phyloP scores from a whole-genome alignment of 306 rosid genomes.

The Begonia loranthoides region DNA sequence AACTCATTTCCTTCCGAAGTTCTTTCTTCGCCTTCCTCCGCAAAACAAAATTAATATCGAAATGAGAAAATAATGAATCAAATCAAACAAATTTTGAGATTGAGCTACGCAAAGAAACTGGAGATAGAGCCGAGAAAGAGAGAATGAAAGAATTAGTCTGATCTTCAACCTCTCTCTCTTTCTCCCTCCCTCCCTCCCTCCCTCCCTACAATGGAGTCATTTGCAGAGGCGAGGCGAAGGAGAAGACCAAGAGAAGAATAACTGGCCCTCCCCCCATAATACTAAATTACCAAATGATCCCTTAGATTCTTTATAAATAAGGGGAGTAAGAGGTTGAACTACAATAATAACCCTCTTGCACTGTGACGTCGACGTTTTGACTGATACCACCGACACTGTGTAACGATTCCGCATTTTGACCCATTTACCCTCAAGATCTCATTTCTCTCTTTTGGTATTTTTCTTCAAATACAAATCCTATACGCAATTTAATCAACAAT shows the following conservation, averaged over 20 bases:
- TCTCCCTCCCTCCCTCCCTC: not conserved
- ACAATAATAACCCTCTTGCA: not conserved
- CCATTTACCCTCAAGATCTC: too few relatives aligned
- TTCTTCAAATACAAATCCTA: too few relatives aligned
- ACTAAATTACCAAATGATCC: not conserved
- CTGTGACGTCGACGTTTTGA: too few relatives aligned
- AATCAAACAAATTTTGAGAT: conserved; percentile 12
- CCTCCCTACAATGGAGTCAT: not conserved
- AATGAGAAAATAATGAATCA: not conserved
- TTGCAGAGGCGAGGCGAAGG: not conserved
- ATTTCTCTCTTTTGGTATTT: too few relatives aligned
- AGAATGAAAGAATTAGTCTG: conserved; percentile 1
- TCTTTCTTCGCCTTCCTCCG: not conserved
- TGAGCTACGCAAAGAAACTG: conserved; percentile 7
- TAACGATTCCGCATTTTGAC: too few relatives aligned
- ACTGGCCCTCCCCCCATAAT: not conserved
- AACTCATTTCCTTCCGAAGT: conserved; percentile 30
- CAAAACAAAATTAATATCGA: conserved; percentile 18
- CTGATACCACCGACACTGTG: too few relatives aligned
- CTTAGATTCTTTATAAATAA: too few relatives aligned
- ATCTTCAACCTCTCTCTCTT: not conserved
- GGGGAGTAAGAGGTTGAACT: too few relatives aligned
- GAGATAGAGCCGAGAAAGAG: conserved; percentile 11
- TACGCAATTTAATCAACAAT: too few relatives aligned
- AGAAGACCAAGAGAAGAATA: too few relatives aligned